Percentiles rank a stretch among this genome's conserved stretches.
phyloP scores from a whole-genome alignment of 2,329 filamentous ascomycete species.

The Talaromyces sp. region DNA sequence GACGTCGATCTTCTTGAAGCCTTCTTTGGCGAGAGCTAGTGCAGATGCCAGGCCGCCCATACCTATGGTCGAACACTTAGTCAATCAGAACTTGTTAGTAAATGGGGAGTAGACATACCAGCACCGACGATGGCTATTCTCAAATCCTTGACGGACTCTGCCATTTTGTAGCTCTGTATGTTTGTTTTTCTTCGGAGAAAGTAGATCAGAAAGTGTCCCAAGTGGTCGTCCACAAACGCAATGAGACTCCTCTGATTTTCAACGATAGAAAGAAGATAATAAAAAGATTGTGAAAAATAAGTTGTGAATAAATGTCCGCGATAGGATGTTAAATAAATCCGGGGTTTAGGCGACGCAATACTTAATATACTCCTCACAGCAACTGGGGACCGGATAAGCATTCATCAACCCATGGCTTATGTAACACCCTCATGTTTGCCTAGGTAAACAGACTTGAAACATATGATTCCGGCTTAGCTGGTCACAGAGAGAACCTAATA shows the following conservation, averaged over 20 bases:
- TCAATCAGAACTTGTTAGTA: background rate
- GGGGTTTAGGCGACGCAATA: background rate
- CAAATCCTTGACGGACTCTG: slow-evolving; percentile 30
- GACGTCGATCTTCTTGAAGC: slow-evolving; percentile 69
- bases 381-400: slow-evolving; percentile 11
- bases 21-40: slow-evolving; percentile 69
- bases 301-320: background rate
- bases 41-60: slow-evolving; percentile 75
- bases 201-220: too few relatives aligned
- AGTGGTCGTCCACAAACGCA: background rate
- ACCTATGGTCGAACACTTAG: slow-evolving; percentile 43
- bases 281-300: background rate
- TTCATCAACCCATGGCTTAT: slow-evolving; percentile 1
- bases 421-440: background rate
- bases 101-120: slow-evolving; percentile 33
- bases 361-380: background rate
- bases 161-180: slow-evolving; percentile 24
- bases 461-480: background rate
- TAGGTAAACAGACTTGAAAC: background rate
- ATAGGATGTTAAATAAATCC: background rate
- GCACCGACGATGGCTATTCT: slow-evolving; percentile 49
- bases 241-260: background rate
- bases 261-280: background rate
- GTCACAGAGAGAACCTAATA: background rate
- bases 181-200: too few relatives aligned